A percentile compares a stretch with the other conserved stretches of the same genome.
Evolutionary conservation across 1,139 yeast species (phyloP).

Genomic region (Geotrichum cucujoidarum): DNA sequence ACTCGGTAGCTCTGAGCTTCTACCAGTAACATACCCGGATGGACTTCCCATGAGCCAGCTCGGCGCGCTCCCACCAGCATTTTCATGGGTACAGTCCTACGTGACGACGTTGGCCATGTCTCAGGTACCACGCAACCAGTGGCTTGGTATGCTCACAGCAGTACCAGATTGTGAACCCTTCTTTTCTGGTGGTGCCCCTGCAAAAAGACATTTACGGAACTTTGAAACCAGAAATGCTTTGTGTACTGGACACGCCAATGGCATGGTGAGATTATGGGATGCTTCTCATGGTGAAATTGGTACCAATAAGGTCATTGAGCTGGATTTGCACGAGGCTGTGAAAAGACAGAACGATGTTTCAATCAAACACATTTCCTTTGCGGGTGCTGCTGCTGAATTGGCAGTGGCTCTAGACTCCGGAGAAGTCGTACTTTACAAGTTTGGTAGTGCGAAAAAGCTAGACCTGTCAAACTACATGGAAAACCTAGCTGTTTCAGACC

Average conservation of each 20-base stretch:
- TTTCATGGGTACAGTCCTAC: conserved; percentile 76
- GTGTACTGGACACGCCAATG: conserved; percentile 78
- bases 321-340: conserved; percentile 47
- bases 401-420: conserved; percentile 66
- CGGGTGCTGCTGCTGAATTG: conserved; percentile 72
- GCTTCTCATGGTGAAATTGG: conserved; percentile 69
- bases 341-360: conserved; percentile 43
- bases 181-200: conserved; percentile 76
- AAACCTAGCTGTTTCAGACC: conserved; percentile 15
- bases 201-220: conserved; percentile 49
- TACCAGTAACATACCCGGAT: conserved; percentile 49
- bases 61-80: conserved; percentile 67
- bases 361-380: conserved; percentile 61
- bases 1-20: conserved; percentile 55
- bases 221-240: conserved; percentile 60
- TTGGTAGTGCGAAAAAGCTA: conserved; percentile 38
- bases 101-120: conserved; percentile 52
- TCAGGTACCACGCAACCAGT: conserved; percentile 57
- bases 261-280: conserved; percentile 74
- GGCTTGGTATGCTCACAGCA: conserved; percentile 67
- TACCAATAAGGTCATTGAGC: conserved; percentile 55
- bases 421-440: conserved; percentile 70
- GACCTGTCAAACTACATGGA: conserved; percentile 10
- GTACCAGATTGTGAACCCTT: conserved; percentile 31
- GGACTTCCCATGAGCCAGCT: conserved; percentile 55